Base-by-base conservation (phyloP, 352 stramenopile genomes). In the Stramenopiles sp. region DNA sequence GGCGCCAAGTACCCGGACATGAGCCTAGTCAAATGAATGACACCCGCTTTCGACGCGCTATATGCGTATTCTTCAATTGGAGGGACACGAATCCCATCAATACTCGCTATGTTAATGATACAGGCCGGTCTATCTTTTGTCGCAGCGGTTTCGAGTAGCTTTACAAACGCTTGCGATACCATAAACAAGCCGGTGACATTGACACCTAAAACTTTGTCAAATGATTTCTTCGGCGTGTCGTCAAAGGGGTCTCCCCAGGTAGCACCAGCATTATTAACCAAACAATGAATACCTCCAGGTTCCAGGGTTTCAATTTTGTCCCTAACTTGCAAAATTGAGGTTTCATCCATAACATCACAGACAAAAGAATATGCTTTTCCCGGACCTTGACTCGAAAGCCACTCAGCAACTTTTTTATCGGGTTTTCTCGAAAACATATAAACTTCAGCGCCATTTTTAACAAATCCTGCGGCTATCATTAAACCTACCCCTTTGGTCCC, bases 141-240 rank as follows among this genome's bases (percentile, higher is more conserved):
- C 1, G 87, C 84, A 67, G 88, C 88, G 0, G 25, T 84, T 80
- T 97, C 89, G 75, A 98, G 86, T 30, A 97, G 85, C 7, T 93
- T 93, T 29, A 97, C 85, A 80, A 95, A 89, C 33, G 93, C 89
- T 31, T 91, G 88, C 29, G 90, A 93, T 44, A 98, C 85, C 83
- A 97, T 96, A 85, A 98, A 98, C 0, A 95, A 85, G 22, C 91
- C 89, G 85, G 95, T 97, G 81, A 98, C 91, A 85, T 98, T 98
- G 81, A 98, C 80, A 75, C 92, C 88, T 22, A 97, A 86, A 1
- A 97, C 91, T 78, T 94, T 92, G 81, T 96, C 89, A 88, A 92
- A 98, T 67, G 88, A 93, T 83, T 83, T 87, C 25, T 86, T 85
- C 32, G 84, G 88, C 67, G 90, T 85, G 39, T 88, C 80, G 67